Conservation (phyloP, 1,139 yeast genomes). For the Pneumocystis canis region DNA sequence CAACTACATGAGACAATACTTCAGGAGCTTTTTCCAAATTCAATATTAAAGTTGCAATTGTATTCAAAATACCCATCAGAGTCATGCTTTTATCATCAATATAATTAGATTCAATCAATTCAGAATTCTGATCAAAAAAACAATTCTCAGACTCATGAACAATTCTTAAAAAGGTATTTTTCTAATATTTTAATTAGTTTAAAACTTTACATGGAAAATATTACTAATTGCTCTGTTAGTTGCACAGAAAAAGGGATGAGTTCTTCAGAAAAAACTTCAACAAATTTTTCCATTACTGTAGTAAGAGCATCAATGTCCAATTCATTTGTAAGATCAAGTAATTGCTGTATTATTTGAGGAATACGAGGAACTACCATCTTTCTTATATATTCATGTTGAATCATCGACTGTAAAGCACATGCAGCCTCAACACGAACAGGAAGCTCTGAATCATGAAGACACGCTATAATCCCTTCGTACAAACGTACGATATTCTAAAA, state of each 20-base stretch:
- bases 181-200: conserved; percentile 18
- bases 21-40: conserved; percentile 73
- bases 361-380: conserved; percentile 54
- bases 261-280: conserved; percentile 74
- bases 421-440: conserved; percentile 81
- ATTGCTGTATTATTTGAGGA: conserved; percentile 67
- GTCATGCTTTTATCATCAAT: conserved; percentile 71
- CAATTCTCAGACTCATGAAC: conserved; percentile 40
- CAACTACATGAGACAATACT: conserved; percentile 53
- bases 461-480: conserved; percentile 52
- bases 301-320: conserved; percentile 80
- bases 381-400: conserved; percentile 49
- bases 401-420: conserved; percentile 67
- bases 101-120: conserved; percentile 28
- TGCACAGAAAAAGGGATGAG: conserved; percentile 88
- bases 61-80: conserved; percentile 72
- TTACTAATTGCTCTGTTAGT: conserved; percentile 52
- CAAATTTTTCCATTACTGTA: conserved; percentile 90
- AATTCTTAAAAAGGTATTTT: conserved; percentile 64
- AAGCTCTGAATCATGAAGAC: conserved; percentile 42
- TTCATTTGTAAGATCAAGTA: conserved; percentile 60
- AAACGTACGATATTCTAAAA: conserved; percentile 33
- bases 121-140: conserved; percentile 24
- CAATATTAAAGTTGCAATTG: conserved; percentile 72
- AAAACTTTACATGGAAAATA: background rate